Evolutionary conservation across 208 protist genomes (phyloP), one percentile per base, ranked within the genome.

Genomic region (Dictyostelium gargantuum): DNA sequence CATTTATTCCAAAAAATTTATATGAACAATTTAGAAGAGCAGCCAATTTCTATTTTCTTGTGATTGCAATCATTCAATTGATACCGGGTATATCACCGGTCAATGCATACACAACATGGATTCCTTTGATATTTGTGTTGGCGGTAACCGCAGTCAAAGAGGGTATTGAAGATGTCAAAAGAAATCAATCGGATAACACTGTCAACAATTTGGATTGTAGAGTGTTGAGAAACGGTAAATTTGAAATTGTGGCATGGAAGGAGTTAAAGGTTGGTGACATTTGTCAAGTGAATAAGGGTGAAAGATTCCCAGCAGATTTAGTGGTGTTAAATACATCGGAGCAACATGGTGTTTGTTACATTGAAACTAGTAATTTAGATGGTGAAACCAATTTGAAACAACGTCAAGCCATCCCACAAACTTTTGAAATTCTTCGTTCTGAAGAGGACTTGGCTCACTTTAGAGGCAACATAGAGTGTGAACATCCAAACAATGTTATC

Each of bases 41-140:
- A 15, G 98, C 98, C 52, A 99, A 99, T 73, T 80, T 98, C 32
- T 99, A 99, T 93, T 99, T 99, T 93, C 94, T 99, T 23, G 91
- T 99, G 13, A 97, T 96, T 81, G 98, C 98, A 95, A 94, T 98
- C 56, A 96, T 99, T 42, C 94, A 96, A 13, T 92, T 99, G 6
- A 98, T 99, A 56, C 98, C 98, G 15, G 96, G 96, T 48, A 95
- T 98, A 0, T 97, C 97, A 6, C 98, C 98, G 6, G 85, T 99
- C 3, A 97, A 80, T 79, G 98, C 99, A 26, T 94, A 96, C 52
- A 99, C 98, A 46, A 94, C 98, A 23, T 91, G 98, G 40, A 77
- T 98, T 58, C 98, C 98, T 10, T 93, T 99, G 29, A 74, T 98
- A 42, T 98, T 99, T 91, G 98, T 98, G 40, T 97, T 99, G 54